phyloP scores from a whole-genome alignment of 768 basidiomycete species.

The Panaeolus papilionaceus region DNA sequence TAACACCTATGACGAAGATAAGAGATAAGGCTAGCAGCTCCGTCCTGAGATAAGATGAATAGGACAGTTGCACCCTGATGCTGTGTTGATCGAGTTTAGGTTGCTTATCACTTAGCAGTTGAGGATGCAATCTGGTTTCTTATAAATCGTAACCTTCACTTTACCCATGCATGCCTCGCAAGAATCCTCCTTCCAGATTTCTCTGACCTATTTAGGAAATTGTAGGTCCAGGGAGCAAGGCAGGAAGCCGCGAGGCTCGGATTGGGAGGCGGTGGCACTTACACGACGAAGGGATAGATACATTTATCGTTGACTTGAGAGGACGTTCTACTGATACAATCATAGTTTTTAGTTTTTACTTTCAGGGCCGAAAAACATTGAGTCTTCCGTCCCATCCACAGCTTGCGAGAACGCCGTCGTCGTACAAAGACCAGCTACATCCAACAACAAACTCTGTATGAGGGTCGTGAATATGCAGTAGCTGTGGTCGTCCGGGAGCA shows the following conservation, averaged over 20 bases:
- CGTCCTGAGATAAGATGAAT: slow-evolving; percentile 1
- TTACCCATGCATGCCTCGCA: too few relatives aligned
- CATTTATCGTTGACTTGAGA: neutral
- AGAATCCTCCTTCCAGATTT: too few relatives aligned
- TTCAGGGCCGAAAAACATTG: slow-evolving; percentile 70
- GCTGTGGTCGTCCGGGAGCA: slow-evolving; percentile 50
- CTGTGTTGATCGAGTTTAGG: neutral
- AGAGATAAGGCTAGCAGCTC: neutral
- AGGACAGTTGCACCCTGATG: neutral
- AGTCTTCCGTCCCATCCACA: slow-evolving; percentile 93
- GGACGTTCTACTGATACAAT: neutral
- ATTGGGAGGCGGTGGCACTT: neutral
- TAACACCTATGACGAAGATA: neutral
- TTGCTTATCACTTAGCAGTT: neutral
- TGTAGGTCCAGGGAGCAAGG: neutral
- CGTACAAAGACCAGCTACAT: slow-evolving; percentile 90
- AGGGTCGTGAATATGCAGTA: slow-evolving; percentile 78
- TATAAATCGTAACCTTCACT: too few relatives aligned
- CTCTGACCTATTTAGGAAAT: neutral
- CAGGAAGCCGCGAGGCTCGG: neutral
- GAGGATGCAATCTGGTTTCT: neutral
- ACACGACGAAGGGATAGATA: neutral
- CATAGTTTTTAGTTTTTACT: slow-evolving; percentile 13
- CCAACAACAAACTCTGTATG: slow-evolving; percentile 97
- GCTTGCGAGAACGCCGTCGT: slow-evolving; percentile 85